Evolutionary conservation across 441 rosid species (phyloP), one percentile per base, ranked within the genome.

Genomic region (Gossypium schwendimanii): DNA sequence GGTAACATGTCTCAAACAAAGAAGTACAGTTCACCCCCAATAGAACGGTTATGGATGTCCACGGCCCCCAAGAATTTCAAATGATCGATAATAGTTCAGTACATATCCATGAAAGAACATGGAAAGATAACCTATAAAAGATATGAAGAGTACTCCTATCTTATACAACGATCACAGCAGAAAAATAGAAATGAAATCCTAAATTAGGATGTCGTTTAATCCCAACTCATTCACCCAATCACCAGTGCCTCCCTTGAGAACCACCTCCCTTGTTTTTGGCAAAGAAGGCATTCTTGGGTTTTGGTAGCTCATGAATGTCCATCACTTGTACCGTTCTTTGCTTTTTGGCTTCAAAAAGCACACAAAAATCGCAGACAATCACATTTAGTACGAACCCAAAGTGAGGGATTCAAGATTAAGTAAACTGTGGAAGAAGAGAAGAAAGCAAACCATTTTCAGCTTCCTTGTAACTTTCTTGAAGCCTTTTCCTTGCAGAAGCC

Each of bases 311-410:
- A 61, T 91, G 95, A 79, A 95, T 91, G 84, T 86, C 99, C 99
- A 95, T 95, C 91, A 95, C 96, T 82, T 87, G 97, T 73, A 95
- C 89, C 24, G 95, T 95, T 87, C 99, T 86, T 85, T 93, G 98
- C 92, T 76, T 95, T 85, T 93, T 95, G 36, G 97, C 99, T 95
- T 86, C 83, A 91, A 69, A 73, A 69, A 68, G 67, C 65, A 61
- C 36, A 18, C 79, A 76, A 20, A 39, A 74, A 75, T 1, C 5
- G 17, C 53, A 50, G 52, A 75, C 53, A 64, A 50, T 33, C 50
- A 21, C 4, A 52, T 59, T 82, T 75, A 79, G 72, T 28, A 61
- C 18, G 53, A n/a, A 36, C 15, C 15, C 3, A 10, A 66, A 44
- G 14, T n/a, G 44, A 62, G 26, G 4, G 72, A 31, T 36, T 31